Conservation (phyloP, 2,329 filamentous ascomycete genomes). For the Penicillium sclerotiorum region DNA sequence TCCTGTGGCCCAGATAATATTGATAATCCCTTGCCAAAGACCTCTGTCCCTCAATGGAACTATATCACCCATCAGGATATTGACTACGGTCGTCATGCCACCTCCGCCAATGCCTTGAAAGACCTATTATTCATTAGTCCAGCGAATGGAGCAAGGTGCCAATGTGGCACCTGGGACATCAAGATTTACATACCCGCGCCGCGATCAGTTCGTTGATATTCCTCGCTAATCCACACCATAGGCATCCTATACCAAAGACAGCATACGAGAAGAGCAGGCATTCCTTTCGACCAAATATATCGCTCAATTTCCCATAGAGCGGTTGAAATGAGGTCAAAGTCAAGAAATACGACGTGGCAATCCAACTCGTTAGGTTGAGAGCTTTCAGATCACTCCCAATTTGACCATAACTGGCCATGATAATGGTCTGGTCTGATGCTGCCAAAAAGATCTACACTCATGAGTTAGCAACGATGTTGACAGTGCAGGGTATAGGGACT, state of each 20-base stretch:
- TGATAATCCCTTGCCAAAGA: conserved; percentile 73
- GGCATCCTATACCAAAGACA: conserved; percentile 53
- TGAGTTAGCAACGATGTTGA: too few species aligned
- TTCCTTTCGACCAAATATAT: conserved; percentile 59
- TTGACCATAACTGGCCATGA: conserved; percentile 74
- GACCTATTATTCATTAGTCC: conserved; percentile 34
- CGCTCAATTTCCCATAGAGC: conserved; percentile 60
- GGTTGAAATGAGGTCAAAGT: conserved; percentile 76
- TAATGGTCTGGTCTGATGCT: conserved; percentile 75
- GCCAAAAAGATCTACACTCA: conserved; percentile 68
- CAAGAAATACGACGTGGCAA: conserved; percentile 71
- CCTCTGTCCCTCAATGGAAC: conserved; percentile 70
- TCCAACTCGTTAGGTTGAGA: conserved; percentile 74
- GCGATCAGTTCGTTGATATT: conserved; percentile 68
- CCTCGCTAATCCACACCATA: conserved; percentile 60
- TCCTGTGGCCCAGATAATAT: conserved; percentile 71
- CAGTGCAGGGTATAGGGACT: too few species aligned
- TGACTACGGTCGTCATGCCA: conserved; percentile 70
- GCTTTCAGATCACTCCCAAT: conserved; percentile 77
- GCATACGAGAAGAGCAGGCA: conserved; percentile 55
- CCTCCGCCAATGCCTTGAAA: conserved; percentile 69
- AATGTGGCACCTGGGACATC: background rate
- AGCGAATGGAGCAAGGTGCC: too few species aligned
- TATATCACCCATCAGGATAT: conserved; percentile 71
- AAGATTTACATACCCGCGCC: conserved; percentile 51